Evolutionary conservation across 2,329 filamentous ascomycete species (phyloP), one percentile per base, ranked within the genome.

Genomic region (Cytospora mali): DNA sequence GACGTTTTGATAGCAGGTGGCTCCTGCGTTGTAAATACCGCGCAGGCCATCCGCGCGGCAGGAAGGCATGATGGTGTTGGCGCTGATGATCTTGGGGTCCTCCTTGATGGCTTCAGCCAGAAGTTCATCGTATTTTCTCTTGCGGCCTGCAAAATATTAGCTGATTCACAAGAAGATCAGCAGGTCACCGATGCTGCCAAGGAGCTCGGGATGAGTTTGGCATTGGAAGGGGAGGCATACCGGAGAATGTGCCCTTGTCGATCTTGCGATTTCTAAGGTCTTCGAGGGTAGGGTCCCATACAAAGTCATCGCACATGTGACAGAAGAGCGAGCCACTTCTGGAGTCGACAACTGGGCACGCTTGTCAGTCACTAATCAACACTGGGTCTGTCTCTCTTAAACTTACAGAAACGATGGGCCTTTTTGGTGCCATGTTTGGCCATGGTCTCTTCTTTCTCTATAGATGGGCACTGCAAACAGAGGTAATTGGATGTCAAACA

Each of bases 1-100:
- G 31, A 97, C 94, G 70, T 95, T 96, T 83, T 98, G 94, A 76
- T 97, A 99, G 79, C 94, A 99, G 13, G 95, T 98, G 63, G 96
- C 93, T n/a, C 94, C 95, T 74, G 97, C 94, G 72, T 98, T 99
- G 76, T 96, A 97, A 65, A 99, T 89, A 33, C 94, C 94, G 39
- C 95, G 88, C 46, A 97, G 85, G 11, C 95, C 94, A 68, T 90
- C 93, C 21, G 92, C 93, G 62, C 91, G 88, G 73, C 94, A 97
- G 14, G 92, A 90, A 7, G 91, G 88, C 62, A 88, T 85, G 29
- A 85, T 88, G 14, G 93, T 93, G 72, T 97, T 96, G 64, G 82
- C 82, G 48, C 87, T 84, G 67, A 97, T 89, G 69, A 91, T 93
- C 61, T 86, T 82, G 62, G 92, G 87, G 66, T 94, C 90, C 64